phyloP scores from a whole-genome alignment of 192 early-diverging fungal species.

The Funneliformis mosseae region DNA sequence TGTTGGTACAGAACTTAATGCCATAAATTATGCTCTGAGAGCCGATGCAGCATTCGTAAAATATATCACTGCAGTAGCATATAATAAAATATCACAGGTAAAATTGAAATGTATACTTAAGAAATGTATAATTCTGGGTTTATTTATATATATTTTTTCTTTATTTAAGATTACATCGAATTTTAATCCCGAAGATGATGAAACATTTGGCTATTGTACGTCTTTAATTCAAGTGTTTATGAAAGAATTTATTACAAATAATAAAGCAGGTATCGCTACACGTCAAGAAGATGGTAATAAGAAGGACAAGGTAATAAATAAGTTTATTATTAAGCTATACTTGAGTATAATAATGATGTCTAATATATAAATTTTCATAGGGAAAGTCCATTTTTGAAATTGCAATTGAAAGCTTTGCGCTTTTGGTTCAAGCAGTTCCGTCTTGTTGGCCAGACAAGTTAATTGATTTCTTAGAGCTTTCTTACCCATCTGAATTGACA shows the following conservation, averaged over 20 bases:
- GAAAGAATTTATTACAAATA: conserved; percentile 36
- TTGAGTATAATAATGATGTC: background rate
- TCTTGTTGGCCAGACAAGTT: conserved; percentile 39
- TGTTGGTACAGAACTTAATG: background rate
- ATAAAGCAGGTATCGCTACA: conserved; percentile 1
- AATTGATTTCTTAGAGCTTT: conserved; percentile 20
- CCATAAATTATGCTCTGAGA: conserved; percentile 36
- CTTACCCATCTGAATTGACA: conserved; percentile 5
- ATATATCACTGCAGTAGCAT: conserved; percentile 46
- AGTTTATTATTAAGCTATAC: background rate
- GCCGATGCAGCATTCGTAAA: conserved; percentile 52
- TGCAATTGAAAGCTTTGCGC: conserved; percentile 20
- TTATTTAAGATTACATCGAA: conserved; percentile 2
- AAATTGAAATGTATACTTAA: background rate
- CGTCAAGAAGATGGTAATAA: background rate
- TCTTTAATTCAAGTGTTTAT: conserved; percentile 34
- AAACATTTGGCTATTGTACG: conserved; percentile 25
- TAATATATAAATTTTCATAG: conserved; percentile 7
- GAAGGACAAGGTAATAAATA: conserved; percentile 33
- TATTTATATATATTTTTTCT: background rate
- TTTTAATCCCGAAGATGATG: conserved; percentile 6
- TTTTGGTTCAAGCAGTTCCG: conserved; percentile 24
- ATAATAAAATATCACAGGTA: conserved; percentile 44
- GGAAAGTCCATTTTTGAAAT: conserved; percentile 33
- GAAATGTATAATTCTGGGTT: background rate